Evolutionary conservation across 352 stramenopile genomes (phyloP).

Genomic region (Peronospora farinosa): DNA sequence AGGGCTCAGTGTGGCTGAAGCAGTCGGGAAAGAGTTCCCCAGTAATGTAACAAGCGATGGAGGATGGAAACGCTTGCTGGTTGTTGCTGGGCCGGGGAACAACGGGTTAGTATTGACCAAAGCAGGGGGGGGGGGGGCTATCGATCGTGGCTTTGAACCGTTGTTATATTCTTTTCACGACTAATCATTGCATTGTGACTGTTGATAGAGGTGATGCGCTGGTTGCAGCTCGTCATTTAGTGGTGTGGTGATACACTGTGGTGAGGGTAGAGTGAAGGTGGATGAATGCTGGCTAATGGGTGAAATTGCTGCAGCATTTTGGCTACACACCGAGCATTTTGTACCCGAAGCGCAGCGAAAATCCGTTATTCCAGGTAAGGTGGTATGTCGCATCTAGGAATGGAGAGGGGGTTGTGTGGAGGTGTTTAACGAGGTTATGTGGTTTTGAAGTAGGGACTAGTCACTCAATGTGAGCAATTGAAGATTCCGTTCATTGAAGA

Average conservation of each 20-base stretch:
- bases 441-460: slow-evolving; percentile 39
- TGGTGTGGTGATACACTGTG: slow-evolving; percentile 28
- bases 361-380: slow-evolving; percentile 70
- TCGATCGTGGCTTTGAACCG: not conserved
- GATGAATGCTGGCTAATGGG: not conserved
- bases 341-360: slow-evolving; percentile 90
- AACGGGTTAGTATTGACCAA: slow-evolving; percentile 80
- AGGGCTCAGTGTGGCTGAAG: slow-evolving; percentile 91
- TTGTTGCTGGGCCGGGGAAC: slow-evolving; percentile 96
- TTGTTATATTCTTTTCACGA: not conserved
- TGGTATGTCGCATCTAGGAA: not conserved
- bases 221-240: slow-evolving; percentile 95
- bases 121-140: no score
- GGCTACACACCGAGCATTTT: slow-evolving; percentile 91
- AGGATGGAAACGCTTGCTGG: slow-evolving; percentile 60
- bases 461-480: slow-evolving; percentile 69
- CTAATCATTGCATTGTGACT: not conserved
- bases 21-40: slow-evolving; percentile 74
- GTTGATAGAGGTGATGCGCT: slow-evolving; percentile 91
- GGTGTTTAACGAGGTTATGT: not conserved
- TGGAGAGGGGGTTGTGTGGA: not conserved
- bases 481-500: slow-evolving; percentile 73
- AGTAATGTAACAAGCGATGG: not conserved
- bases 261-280: not conserved
- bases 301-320: slow-evolving; percentile 81